A percentile compares a stretch with the other conserved stretches of the same genome.
These are phyloP conservation scores for Colletotrichum sansevieriae DNA, from an alignment of 2,329 filamentous ascomycete genomes.

Conservation along the genomic window DNA sequence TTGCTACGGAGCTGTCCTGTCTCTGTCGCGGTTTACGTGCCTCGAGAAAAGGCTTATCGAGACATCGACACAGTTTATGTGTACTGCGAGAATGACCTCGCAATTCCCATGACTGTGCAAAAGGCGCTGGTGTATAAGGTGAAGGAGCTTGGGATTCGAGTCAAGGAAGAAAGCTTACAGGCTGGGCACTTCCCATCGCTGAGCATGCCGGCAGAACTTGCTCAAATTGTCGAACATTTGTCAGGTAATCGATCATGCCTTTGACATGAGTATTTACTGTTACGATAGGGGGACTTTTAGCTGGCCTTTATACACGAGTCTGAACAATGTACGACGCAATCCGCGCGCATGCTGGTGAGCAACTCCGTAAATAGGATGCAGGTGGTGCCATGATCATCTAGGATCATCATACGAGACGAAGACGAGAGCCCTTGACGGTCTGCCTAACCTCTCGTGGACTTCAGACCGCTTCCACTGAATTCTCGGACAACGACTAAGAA, in stretches of 20 bases:
- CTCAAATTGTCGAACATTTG: background rate
- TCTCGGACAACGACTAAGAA: too few species aligned
- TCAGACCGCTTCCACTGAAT: too few species aligned
- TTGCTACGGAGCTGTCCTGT: background rate
- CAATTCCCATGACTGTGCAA: background rate
- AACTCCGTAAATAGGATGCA: background rate
- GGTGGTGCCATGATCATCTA: background rate
- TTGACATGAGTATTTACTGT: too few species aligned
- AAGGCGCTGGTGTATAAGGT: background rate
- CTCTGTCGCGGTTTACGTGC: background rate
- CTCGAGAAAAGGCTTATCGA: background rate
- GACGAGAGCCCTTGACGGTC: background rate
- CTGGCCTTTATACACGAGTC: too few species aligned
- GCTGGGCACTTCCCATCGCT: constrained; percentile 2
- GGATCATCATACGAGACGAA: constrained; percentile 15
- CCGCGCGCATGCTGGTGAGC: background rate
- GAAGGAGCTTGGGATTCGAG: constrained; percentile 1
- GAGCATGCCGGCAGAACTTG: background rate
- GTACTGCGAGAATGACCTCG: background rate
- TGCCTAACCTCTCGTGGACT: too few species aligned
- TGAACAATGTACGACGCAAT: background rate
- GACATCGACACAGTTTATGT: background rate
- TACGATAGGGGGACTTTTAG: too few species aligned
- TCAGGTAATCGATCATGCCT: too few species aligned
- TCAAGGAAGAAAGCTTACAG: constrained; percentile 11